Evolutionary conservation across 2,329 filamentous ascomycete species (phyloP), one percentile per base, ranked within the genome.

Genomic region (Colletotrichum sp.): DNA sequence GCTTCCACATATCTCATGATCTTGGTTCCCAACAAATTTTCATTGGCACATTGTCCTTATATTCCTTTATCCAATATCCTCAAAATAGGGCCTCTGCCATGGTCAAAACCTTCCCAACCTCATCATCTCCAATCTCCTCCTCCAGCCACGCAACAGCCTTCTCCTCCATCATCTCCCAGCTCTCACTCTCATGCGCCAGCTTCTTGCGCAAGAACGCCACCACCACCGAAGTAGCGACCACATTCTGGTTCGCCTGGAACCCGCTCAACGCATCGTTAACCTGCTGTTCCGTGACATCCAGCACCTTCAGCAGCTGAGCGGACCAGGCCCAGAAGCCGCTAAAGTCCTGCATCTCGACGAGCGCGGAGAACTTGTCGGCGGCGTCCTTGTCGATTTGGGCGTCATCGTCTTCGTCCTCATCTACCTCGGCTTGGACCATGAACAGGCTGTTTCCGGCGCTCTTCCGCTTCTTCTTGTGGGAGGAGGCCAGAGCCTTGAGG

Each of bases 131-230:
- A 10, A 75, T 5, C 30, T 71, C 62, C 2, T 74, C 74, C 52
- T 77, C 70, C 39, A 92, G 69, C 90, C 90, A 93, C 0, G 63
- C 80, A 79, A 84, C 86, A 0, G 90, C 92, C 85, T 93, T 94
- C 12, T 89, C 88, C 18, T 89, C 90, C 52, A 94, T 83, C 86
- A 94, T 85, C 77, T 93, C 92, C 92, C 92, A 95, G 8, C 87
- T 86, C 4, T 92, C 92, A 80, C 85, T 84, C 67, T 90, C 85
- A 0, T 77, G 83, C 0, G 44, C 78, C 74, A 91, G 79, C 71
- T 85, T 87, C 55, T 68, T 81, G 79, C 90, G 87, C 76, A 94
- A 81, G 75, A 84, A 90, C 3, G 82, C 84, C 9, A 93, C 71
- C 2, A 88, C 89, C 32, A 90, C 68, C 4, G 81, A 79, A 8